phyloP scores from a whole-genome alignment of 179 eudicot species.

The Camellia oleifera region DNA sequence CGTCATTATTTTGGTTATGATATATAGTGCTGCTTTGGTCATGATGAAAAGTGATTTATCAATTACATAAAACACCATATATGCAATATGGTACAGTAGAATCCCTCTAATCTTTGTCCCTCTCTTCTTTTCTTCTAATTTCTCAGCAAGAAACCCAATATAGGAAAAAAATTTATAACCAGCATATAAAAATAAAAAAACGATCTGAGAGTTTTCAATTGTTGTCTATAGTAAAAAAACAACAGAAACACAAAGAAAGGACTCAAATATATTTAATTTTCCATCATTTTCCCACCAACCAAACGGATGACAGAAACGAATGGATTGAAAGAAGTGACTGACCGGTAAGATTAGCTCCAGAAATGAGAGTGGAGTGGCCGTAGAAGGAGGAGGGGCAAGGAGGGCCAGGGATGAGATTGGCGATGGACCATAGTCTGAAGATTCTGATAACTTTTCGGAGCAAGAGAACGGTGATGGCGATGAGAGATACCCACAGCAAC shows the following conservation, averaged over 20 bases:
- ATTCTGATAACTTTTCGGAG: slow-evolving; percentile 24
- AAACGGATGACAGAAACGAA: background rate
- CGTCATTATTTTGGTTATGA: too few relatives aligned
- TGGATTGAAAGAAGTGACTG: background rate
- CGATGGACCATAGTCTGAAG: slow-evolving; percentile 39
- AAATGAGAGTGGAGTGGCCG: slow-evolving; percentile 40
- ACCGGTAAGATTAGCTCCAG: slow-evolving; percentile 39
- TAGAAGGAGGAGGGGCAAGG: slow-evolving; percentile 50
- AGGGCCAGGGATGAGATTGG: slow-evolving; percentile 45
- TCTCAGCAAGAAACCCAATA: too few relatives aligned
- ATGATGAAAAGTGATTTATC: too few relatives aligned
- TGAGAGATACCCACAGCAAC: slow-evolving; percentile 46
- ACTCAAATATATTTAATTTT: background rate
- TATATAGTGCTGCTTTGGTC: too few relatives aligned
- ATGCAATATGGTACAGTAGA: too few relatives aligned
- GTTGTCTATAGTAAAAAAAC: background rate
- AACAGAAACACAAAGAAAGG: background rate
- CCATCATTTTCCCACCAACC: background rate
- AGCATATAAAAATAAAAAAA: too few relatives aligned
- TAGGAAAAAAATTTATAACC: too few relatives aligned
- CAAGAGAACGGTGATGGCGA: slow-evolving; percentile 36
- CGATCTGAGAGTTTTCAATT: background rate
- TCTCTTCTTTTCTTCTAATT: too few relatives aligned
- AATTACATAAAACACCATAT: too few relatives aligned
- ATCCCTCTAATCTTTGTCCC: too few relatives aligned